A percentile compares a stretch with the other conserved stretches of the same genome.
These are phyloP conservation scores for Brassica nigra DNA, from an alignment of 345 rosid species.

Conservation along the genomic window DNA sequence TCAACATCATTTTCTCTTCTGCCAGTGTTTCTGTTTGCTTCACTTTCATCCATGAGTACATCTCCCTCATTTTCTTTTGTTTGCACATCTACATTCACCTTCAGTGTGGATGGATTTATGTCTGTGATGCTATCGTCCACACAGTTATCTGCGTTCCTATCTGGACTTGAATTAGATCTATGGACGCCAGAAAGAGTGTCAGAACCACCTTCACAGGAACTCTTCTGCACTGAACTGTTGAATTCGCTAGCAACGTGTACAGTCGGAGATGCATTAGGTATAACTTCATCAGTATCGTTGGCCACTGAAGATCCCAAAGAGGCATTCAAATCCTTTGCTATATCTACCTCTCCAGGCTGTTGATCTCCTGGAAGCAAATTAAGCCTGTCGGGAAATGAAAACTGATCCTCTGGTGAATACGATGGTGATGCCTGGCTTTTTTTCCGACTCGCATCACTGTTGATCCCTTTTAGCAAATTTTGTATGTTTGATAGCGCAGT, in stretches of 20 bases:
- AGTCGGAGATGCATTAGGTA: slow-evolving; percentile 33
- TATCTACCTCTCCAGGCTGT: slow-evolving; percentile 44
- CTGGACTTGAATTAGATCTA: slow-evolving; percentile 37
- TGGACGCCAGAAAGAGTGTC: slow-evolving; percentile 32
- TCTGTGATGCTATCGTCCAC: slow-evolving; percentile 23
- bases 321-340: slow-evolving; percentile 36
- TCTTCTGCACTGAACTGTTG: slow-evolving; percentile 36
- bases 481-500: slow-evolving; percentile 54
- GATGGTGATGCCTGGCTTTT: slow-evolving; percentile 44
- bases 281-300: slow-evolving; percentile 42
- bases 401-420: slow-evolving; percentile 56
- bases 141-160: slow-evolving; percentile 25
- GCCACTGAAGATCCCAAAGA: slow-evolving; percentile 33
- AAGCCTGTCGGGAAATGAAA: slow-evolving; percentile 49
- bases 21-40: slow-evolving; percentile 36
- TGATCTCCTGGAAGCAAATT: slow-evolving; percentile 40
- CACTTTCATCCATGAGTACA: slow-evolving; percentile 27
- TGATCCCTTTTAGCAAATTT: slow-evolving; percentile 46
- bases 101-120: slow-evolving; percentile 23
- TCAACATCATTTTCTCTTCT: slow-evolving; percentile 36
- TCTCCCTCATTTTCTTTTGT: slow-evolving; percentile 29
- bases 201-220: slow-evolving; percentile 33
- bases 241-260: slow-evolving; percentile 37
- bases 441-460: slow-evolving; percentile 43
- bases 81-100: slow-evolving; percentile 18